Evolutionary conservation across 805 yeast species (phyloP), one percentile per base, ranked within the genome.

Genomic region (Wickerhamia fluorescens): DNA sequence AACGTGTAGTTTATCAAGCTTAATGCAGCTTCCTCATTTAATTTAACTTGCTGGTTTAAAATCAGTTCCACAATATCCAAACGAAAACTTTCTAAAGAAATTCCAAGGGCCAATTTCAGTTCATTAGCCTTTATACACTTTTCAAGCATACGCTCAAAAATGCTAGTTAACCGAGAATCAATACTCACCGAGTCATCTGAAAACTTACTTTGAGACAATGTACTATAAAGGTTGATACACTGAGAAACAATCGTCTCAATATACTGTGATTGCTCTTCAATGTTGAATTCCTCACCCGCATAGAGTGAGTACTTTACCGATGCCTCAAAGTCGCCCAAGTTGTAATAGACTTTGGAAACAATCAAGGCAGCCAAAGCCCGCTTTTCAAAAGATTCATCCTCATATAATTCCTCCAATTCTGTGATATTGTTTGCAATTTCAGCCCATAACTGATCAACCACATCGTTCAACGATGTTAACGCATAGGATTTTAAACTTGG

Each of bases 391-490:
- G 68, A 56, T 35, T 72, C 69, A 53, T 89, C 95, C 58, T 92
- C 97, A 47, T 79, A 87, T 31, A 92, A 65, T 40, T 86, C 94
- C 61, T 92, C 98, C 47, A 92, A 82, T 31, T 83, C 87, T 16
- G 84, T 66, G 37, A 92, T 74, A 48, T 73, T 78, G 59, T 92
- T 92, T 34, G 98, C 94, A 34, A 92, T 83, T 63, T 92, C 97
- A 3, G 98, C 86, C 98, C 98, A 92, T 35, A 86, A 69, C 56
- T 85, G 88, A 60, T 87, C 95, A 29, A 86, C 96, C 28, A 82
- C 72, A 16, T 63, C 71, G 51, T 87, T 83, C 41, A 92, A 73
- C 12, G 94, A 78, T 33, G 78, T 65, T 49, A 92, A 70, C 12
- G 97, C 98, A 51, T 85, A 84, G 20, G 79, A 67, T 55, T 86